Evolutionary conservation across 768 basidiomycete genomes (phyloP).

Genomic region (Leccinum subgranulosum): DNA sequence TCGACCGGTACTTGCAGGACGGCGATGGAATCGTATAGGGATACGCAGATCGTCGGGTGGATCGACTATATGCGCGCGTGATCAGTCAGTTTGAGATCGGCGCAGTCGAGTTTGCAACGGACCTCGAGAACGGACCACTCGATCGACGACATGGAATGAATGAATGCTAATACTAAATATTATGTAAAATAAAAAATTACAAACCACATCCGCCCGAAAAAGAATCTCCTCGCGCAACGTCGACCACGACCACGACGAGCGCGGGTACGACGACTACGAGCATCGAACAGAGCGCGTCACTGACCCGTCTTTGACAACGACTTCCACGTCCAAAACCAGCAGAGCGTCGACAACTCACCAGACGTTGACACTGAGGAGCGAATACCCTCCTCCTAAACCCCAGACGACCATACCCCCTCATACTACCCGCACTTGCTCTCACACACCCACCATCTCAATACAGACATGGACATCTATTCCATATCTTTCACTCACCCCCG

Average conservation of each 20-base stretch:
- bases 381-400: constrained; percentile 28
- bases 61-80: constrained; percentile 52
- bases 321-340: not conserved
- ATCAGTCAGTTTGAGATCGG: constrained; percentile 7
- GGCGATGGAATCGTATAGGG: constrained; percentile 33
- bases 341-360: constrained; percentile 1
- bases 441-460: not conserved
- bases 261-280: constrained; percentile 16
- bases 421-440: constrained; percentile 3
- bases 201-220: constrained; percentile 17
- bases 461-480: constrained; percentile 87
- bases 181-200: not conserved
- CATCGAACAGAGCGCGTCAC: constrained; percentile 18
- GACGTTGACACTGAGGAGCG: constrained; percentile 20
- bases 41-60: constrained; percentile 63
- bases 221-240: constrained; percentile 17
- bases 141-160: not conserved
- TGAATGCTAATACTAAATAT: constrained; percentile 6
- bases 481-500: constrained; percentile 92
- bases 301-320: constrained; percentile 6
- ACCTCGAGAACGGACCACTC: constrained; percentile 28
- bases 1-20: constrained; percentile 61
- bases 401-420: constrained; percentile 18
- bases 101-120: constrained; percentile 3
- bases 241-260: constrained; percentile 22